Conservation (phyloP, 345 rosid genomes). For the Melaleuca quinquenervia region DNA sequence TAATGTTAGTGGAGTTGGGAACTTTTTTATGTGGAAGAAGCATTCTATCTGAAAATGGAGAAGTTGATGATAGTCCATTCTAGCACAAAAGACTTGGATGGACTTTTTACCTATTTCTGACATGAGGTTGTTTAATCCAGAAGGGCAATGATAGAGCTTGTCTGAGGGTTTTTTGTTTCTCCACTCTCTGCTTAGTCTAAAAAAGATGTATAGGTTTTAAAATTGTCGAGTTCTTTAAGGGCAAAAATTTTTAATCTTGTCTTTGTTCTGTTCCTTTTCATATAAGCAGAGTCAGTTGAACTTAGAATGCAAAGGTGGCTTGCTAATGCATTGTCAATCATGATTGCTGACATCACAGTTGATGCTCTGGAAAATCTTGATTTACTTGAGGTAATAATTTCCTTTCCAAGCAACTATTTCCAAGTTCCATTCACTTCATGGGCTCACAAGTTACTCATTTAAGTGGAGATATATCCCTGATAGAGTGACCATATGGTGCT, state of each 20-base stretch:
- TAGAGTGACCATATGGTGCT: not conserved
- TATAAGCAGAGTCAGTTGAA: constrained; percentile 53
- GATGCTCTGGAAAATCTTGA: constrained; percentile 38
- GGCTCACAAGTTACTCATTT: not conserved
- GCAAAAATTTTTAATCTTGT: not conserved
- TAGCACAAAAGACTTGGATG: not conserved
- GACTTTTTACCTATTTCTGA: not conserved
- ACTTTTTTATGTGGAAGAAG: not conserved
- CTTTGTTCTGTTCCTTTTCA: constrained; percentile 2
- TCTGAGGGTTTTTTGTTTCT: not conserved
- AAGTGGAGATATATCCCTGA: not conserved
- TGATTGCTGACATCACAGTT: constrained; percentile 37
- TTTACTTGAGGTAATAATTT: constrained; percentile 57
- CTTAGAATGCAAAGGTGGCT: constrained; percentile 48
- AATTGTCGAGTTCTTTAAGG: not conserved
- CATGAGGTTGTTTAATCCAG: not conserved
- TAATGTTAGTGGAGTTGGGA: not conserved
- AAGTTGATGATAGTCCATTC: not conserved
- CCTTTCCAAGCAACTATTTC: not conserved
- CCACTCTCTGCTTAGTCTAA: not conserved
- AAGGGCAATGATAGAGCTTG: not conserved
- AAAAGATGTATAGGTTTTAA: not conserved
- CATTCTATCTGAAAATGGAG: not conserved
- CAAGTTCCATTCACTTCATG: not conserved
- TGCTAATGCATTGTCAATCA: constrained; percentile 37